phyloP scores from a whole-genome alignment of 768 basidiomycete genomes.

The Auricularia sp. region DNA sequence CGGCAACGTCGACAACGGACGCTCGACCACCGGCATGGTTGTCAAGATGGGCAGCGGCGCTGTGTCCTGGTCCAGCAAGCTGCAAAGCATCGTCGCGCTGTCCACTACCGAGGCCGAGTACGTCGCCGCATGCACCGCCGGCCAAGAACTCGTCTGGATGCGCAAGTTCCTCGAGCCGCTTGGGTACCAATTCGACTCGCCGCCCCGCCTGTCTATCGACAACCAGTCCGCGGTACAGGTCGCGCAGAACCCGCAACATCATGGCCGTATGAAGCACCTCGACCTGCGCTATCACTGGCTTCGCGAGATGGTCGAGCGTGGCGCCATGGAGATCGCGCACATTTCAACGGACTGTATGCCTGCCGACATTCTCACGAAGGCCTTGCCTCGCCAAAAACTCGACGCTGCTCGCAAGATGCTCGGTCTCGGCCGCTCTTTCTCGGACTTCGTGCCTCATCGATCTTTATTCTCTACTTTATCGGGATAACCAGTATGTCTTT shows the following conservation, averaged over 20 bases:
- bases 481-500: too few relatives aligned
- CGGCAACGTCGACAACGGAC: background rate
- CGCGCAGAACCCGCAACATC: background rate
- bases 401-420: background rate
- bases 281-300: background rate
- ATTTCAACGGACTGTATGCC: background rate
- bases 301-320: background rate
- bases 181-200: background rate
- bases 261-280: conserved; percentile 1
- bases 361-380: background rate
- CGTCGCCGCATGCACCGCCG: background rate
- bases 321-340: background rate
- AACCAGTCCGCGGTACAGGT: background rate
- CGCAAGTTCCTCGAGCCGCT: background rate
- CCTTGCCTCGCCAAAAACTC: background rate
- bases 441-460: too few relatives aligned
- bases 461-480: too few relatives aligned
- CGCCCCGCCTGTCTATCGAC: background rate
- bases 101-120: too few relatives aligned
- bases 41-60: background rate
- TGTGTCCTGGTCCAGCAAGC: too few relatives aligned
- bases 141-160: background rate
- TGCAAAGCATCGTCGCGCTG: too few relatives aligned
- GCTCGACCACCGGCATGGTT: background rate
- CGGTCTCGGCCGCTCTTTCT: background rate